Conservation (phyloP, 768 basidiomycete genomes). For the Pleurotus citrinopileatus region DNA sequence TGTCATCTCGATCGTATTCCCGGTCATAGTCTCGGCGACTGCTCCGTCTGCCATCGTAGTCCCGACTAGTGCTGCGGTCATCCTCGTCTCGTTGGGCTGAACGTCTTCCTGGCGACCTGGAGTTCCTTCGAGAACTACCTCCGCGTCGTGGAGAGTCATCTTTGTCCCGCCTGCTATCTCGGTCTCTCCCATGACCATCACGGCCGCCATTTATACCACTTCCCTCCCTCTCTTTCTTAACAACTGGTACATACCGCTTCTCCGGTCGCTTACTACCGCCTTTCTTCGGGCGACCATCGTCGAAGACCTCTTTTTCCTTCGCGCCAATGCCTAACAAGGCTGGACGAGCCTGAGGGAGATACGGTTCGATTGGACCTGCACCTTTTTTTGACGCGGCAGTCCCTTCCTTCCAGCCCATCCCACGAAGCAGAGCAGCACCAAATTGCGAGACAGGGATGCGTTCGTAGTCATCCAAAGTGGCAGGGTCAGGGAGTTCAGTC, state of each 20-base stretch:
- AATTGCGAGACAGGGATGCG: slow-evolving; percentile 92
- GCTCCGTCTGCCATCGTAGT: not conserved
- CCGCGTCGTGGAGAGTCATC: slow-evolving; percentile 19
- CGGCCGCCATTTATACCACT: not conserved
- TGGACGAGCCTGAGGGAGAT: slow-evolving; percentile 79
- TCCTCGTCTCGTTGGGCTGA: slow-evolving; percentile 28
- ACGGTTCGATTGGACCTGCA: slow-evolving; percentile 69
- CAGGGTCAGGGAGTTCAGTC: slow-evolving; percentile 68
- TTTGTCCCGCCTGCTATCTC: slow-evolving; percentile 10
- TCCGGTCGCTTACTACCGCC: slow-evolving; percentile 47
- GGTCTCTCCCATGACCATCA: slow-evolving; percentile 11
- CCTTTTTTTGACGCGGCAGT: slow-evolving; percentile 65
- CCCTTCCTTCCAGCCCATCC: slow-evolving; percentile 96
- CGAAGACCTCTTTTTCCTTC: slow-evolving; percentile 74
- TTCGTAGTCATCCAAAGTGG: slow-evolving; percentile 82
- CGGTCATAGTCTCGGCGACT: slow-evolving; percentile 17
- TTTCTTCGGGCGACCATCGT: slow-evolving; percentile 63
- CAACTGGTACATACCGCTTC: slow-evolving; percentile 79
- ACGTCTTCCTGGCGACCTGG: slow-evolving; percentile 40
- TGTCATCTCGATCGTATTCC: slow-evolving; percentile 27
- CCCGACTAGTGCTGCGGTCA: slow-evolving; percentile 13
- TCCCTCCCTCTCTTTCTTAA: slow-evolving; percentile 63
- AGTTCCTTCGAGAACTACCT: slow-evolving; percentile 42
- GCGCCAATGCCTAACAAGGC: slow-evolving; percentile 92
- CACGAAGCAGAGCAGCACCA: slow-evolving; percentile 87